Base-by-base conservation (phyloP, 2,329 filamentous ascomycete genomes). In the Reticulascus tulasneorum region DNA sequence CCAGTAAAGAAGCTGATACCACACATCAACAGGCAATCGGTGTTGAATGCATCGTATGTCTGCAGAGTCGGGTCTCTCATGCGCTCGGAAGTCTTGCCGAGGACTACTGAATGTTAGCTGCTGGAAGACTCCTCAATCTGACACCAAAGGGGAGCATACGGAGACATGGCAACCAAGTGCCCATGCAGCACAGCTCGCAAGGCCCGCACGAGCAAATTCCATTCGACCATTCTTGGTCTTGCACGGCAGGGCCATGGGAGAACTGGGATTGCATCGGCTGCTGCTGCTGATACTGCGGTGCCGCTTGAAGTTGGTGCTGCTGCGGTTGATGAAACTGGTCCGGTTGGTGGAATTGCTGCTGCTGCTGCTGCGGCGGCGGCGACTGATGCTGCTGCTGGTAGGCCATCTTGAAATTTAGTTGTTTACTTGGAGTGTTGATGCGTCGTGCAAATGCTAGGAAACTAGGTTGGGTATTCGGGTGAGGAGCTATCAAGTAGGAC, bases 51-150 rank as follows among this genome's bases (percentile, higher is more conserved):
- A 27, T 64, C 54, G 35, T 64, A 60, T 6, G 54, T 56, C 38
- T 57, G 48, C 52, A 66, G 60, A 7, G 57, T 58, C 4, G 66
- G 66, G 38, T 71, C 64, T 30, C 59, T 55, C 50, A 71, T 57
- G 40, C 68, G 66, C 35, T 65, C 59, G 12, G 64, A 47, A 6
- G 68, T 69, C 45, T 60, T 58, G 35, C 68, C 68, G 36, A 67
- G 43, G 21, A 71, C 66, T 70, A 45, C 6, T 7, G 9, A 8
- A 9, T 25, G 25, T 38, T 16, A 33, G 37, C 25, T 11, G 17
- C 4, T n/a, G n/a, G n/a, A n/a, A n/a, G n/a, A n/a, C n/a, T n/a
- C n/a, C n/a, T n/a, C n/a, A n/a, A n/a, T n/a, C n/a, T n/a, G n/a
- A n/a, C n/a, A n/a, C n/a, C n/a, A 3, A 12, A 19, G 16, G 12